Base-by-base conservation (phyloP, 2,329 filamentous ascomycete species). In the Hirsutella minnesotensis region DNA sequence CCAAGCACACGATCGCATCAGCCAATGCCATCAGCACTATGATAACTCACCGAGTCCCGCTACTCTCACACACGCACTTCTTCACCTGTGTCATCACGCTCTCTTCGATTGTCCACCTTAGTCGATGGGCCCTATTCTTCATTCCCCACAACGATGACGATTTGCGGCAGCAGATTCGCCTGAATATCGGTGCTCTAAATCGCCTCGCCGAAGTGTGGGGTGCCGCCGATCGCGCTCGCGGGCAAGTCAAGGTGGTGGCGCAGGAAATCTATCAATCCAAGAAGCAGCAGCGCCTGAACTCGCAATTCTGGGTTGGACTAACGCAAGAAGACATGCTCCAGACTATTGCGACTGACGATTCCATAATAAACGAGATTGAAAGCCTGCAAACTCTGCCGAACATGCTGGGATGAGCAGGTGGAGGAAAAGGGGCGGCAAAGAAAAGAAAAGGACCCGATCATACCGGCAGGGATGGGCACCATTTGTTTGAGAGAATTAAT, bases 81-180 rank as follows among this genome's bases (percentile, higher is more conserved):
- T 88, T 92, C 64, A 85, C 82, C 29, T 92, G 86, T 56, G 81
- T 84, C 33, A 68, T 92, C 40, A 85, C 85, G 2, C 68, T 90
- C 42, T 83, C 82, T 16, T 86, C 85, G 7, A 83, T 89, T 51
- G 83, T 90, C 4, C 85, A 92, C 54, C 70, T 94, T 20, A 86
- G 82, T 43, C 85, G 84, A 48, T 94, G 86, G 77, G 81, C 68
- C 42, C 67, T 81, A 18, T 76, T 75, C 55, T 75, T 74, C 42
- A 68, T 81, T 38, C 65, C 69, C 1, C 70, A 72, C 47, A 73
- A 78, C 51, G 79, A 80, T 54, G 79, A 79, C 47, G 77, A 77
- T 53, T 70, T 83, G 50, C 82, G 81, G 48, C 84, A 87, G 62
- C 80, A 78, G 51, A 83, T 94, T 42, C 77, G 82, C 1, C 73